Evolutionary conservation across 768 basidiomycete genomes (phyloP).

Genomic region (Hericium alpestre): DNA sequence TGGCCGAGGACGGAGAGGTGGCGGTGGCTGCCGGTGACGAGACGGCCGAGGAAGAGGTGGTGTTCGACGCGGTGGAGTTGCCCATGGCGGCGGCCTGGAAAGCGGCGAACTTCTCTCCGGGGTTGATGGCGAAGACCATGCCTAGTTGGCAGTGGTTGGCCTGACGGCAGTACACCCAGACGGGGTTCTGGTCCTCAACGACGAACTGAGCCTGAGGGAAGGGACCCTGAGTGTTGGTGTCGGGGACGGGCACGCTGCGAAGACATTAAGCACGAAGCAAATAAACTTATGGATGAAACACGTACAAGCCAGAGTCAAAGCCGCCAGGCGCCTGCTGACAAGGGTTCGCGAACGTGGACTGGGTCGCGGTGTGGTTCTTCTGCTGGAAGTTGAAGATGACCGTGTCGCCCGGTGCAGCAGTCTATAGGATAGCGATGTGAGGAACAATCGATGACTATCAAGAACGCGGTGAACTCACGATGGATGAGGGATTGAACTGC

Average conservation of each 20-base stretch:
- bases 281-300: not conserved
- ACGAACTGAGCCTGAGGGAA: slow-evolving; percentile 37
- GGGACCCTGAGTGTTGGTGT: slow-evolving; percentile 25
- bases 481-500: slow-evolving; percentile 28
- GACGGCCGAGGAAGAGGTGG: slow-evolving; percentile 4
- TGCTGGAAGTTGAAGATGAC: slow-evolving; percentile 42
- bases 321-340: slow-evolving; percentile 32
- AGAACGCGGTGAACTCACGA: slow-evolving; percentile 16
- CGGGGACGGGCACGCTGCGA: slow-evolving; percentile 37
- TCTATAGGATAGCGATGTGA: slow-evolving; percentile 20
- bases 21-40: slow-evolving; percentile 18
- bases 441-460: not conserved
- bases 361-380: slow-evolving; percentile 50
- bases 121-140: slow-evolving; percentile 62
- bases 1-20: slow-evolving; percentile 23
- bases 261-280: slow-evolving; percentile 15
- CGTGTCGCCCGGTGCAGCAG: slow-evolving; percentile 34
- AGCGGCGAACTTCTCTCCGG: slow-evolving; percentile 39
- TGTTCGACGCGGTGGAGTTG: slow-evolving; percentile 11
- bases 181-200: slow-evolving; percentile 32
- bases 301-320: slow-evolving; percentile 53
- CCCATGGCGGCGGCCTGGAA: slow-evolving; percentile 46
- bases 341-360: slow-evolving; percentile 41
- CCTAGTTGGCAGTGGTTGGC: slow-evolving; percentile 43
- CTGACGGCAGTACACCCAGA: slow-evolving; percentile 55